Base-by-base conservation (phyloP, 257 asterid genomes). In the Lantana camara region DNA sequence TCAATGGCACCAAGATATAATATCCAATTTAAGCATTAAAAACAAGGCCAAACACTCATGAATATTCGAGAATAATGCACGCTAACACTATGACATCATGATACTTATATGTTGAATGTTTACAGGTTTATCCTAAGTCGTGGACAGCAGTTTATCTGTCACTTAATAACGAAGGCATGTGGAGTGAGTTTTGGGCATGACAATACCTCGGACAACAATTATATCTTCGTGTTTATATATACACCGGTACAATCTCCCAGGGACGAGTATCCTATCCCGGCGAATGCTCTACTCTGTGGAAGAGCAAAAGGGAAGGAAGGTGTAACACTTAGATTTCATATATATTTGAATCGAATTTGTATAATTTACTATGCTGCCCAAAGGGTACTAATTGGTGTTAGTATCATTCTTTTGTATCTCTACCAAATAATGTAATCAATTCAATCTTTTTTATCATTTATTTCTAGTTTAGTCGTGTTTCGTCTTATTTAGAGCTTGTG, bases 121-220 rank as follows among this genome's bases (percentile, higher is more conserved):
- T 57, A 52, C n/a, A 87, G 87, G 91, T 88, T 50, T 88, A 88
- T 77, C 95, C 95, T 1, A 78, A 47, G 63, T 80, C 91, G 40
- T 89, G 96, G 92, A 83, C 96, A 0, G 88, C 92, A 19, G 34
- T 89, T 9, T 89, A 78, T 29, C 71, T 77, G n/a, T 75, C 90
- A 32, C 88, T 85, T 5, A 92, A 89, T 66, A 89, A 89, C 50
- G 88, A 71, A 23, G 96, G 95, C 59, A 85, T 89, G 95, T 89
- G 96, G 96, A 73, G 55, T 4, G 87, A 89, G 78, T 69, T 22
- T 66, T 89, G 92, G 96, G 90, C 79, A 54, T 71, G 86, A 16
- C 88, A 79, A n/a, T 89, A 86, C 68, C 88, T 86, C 4, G 92
- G 95, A 3, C 92, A 84, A 42, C 95, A 89, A 77, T 59, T 75